Conservation (phyloP, 768 basidiomycete species). For the Russula brevipes region DNA sequence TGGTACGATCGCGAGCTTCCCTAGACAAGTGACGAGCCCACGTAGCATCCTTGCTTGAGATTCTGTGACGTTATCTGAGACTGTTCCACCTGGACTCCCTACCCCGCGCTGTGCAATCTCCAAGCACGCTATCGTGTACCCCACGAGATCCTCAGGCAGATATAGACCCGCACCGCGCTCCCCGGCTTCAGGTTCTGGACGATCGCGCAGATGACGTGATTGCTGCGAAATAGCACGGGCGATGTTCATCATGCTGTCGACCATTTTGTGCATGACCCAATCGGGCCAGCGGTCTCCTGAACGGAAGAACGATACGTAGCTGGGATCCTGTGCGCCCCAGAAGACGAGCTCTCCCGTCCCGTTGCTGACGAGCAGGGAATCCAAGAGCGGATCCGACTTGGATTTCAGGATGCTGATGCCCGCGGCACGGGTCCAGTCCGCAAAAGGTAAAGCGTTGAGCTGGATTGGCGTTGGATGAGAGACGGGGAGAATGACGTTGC, state of each 20-base stretch:
- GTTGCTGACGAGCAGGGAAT: constrained; percentile 67
- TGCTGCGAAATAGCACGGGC: constrained; percentile 80
- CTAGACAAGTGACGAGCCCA: constrained; percentile 65
- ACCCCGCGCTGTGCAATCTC: constrained; percentile 78
- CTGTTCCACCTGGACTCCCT: constrained; percentile 41
- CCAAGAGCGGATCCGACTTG: constrained; percentile 65
- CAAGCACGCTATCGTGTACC: constrained; percentile 78
- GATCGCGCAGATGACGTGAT: constrained; percentile 73
- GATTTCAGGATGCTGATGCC: constrained; percentile 87
- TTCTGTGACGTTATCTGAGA: constrained; percentile 77
- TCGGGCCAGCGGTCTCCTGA: constrained; percentile 48
- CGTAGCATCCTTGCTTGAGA: constrained; percentile 72
- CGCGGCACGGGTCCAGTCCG: constrained; percentile 86
- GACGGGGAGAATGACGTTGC: constrained; percentile 90
- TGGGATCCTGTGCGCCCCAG: constrained; percentile 79
- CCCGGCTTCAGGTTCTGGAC: constrained; percentile 61
- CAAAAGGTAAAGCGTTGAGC: constrained; percentile 58
- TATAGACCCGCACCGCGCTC: constrained; percentile 85
- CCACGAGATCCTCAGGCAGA: constrained; percentile 85
- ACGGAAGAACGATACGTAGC: constrained; percentile 53
- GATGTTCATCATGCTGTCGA: constrained; percentile 79
- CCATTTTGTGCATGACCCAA: constrained; percentile 67
- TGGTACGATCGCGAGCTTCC: constrained; percentile 58
- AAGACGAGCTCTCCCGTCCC: constrained; percentile 88
- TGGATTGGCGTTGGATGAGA: constrained; percentile 43